A percentile compares a stretch with the other conserved stretches of the same genome.
Conservation (phyloP, 2,329 filamentous ascomycete species). For the Zymoseptoria brevis region DNA sequence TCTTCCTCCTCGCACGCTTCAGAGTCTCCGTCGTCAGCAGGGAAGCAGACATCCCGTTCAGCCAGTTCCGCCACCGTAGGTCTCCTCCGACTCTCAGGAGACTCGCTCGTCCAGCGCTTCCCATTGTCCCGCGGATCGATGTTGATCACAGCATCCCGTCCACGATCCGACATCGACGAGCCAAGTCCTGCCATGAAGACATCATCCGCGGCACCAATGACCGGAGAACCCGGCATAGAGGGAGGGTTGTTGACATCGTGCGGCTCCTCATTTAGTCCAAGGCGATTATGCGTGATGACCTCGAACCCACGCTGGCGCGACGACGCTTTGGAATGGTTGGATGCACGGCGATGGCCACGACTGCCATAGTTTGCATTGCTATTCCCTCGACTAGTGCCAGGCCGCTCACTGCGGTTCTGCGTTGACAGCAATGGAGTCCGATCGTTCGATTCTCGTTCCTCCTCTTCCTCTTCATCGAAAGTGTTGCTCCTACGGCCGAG, state of each 20-base stretch:
- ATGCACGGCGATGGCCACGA: slow-evolving; percentile 21
- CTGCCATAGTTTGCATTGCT: slow-evolving; percentile 24
- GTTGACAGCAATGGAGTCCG: slow-evolving; percentile 47
- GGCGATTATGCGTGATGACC: slow-evolving; percentile 8
- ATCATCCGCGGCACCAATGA: slow-evolving; percentile 49
- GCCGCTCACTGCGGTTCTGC: slow-evolving; percentile 26
- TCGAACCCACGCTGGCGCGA: slow-evolving; percentile 11
- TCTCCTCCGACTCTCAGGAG: slow-evolving; percentile 36
- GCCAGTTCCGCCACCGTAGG: slow-evolving; percentile 55
- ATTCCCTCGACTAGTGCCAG: slow-evolving; percentile 23
- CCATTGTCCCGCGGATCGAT: slow-evolving; percentile 36
- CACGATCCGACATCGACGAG: slow-evolving; percentile 29
- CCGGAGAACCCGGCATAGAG: slow-evolving; percentile 53
- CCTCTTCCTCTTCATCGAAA: slow-evolving; percentile 44
- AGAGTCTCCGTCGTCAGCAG: slow-evolving; percentile 61
- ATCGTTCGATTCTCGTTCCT: slow-evolving; percentile 39
- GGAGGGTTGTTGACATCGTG: slow-evolving; percentile 59
- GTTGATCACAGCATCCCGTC: slow-evolving; percentile 43
- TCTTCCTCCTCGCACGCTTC: slow-evolving; percentile 46
- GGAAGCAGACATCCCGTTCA: slow-evolving; percentile 89
- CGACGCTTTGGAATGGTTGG: slow-evolving; percentile 21
- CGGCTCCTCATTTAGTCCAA: slow-evolving; percentile 7
- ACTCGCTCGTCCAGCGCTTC: slow-evolving; percentile 28
- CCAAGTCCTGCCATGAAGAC: slow-evolving; percentile 64
- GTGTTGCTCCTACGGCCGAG: slow-evolving; percentile 18